Percentiles rank a stretch among this genome's conserved stretches.
These are phyloP conservation scores for Trichoderma simmonsii DNA, from an alignment of 2,329 filamentous ascomycete species.

Conservation along the genomic window DNA sequence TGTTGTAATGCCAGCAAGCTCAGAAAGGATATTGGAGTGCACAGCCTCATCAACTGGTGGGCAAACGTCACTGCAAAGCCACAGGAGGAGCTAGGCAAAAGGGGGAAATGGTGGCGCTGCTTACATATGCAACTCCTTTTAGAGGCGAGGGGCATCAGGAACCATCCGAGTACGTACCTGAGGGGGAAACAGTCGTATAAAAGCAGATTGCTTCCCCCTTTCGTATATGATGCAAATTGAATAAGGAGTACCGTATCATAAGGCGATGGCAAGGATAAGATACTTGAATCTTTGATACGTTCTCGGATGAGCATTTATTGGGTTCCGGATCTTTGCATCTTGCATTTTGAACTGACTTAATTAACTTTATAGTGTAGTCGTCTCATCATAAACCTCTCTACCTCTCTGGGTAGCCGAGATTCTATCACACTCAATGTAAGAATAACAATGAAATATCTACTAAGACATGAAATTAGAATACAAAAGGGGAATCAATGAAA, in stretches of 20 bases:
- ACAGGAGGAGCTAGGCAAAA: constrained; percentile 5
- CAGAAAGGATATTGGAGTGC: constrained; percentile 9
- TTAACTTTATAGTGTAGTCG: neutral
- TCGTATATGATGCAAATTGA: neutral
- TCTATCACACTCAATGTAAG: neutral
- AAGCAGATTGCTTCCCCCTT: neutral
- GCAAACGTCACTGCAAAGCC: constrained; percentile 17
- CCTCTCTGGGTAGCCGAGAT: neutral
- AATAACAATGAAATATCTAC: neutral
- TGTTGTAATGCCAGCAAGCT: constrained; percentile 18
- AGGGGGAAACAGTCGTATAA: neutral
- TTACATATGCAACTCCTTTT: neutral
- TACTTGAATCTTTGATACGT: neutral
- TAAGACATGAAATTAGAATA: neutral
- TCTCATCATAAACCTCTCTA: constrained; percentile 3
- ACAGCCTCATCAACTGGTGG: constrained; percentile 12
- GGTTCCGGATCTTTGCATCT: neutral
- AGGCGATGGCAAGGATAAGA: neutral
- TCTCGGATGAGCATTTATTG: neutral
- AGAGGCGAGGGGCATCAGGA: neutral
- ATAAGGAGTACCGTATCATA: neutral
- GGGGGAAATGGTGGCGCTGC: constrained; percentile 10
- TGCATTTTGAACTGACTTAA: neutral
- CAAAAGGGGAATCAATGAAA: neutral
- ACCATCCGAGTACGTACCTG: neutral